These are phyloP conservation scores for Erythrobasidium hasegawianum DNA, from an alignment of 1,284 basidiomycete genomes.

Conservation along the genomic window DNA sequence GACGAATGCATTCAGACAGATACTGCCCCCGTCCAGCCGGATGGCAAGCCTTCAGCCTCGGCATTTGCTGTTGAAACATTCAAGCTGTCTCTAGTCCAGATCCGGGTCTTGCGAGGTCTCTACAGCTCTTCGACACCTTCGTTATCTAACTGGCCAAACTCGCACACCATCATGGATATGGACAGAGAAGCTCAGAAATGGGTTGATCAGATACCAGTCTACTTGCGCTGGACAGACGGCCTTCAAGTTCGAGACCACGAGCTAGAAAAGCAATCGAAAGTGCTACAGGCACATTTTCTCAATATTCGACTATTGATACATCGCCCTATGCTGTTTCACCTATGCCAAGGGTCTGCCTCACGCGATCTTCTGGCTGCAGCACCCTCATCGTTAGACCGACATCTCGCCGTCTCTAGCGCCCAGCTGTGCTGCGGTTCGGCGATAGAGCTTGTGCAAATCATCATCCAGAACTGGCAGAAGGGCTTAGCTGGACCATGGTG, in stretches of 20 bases:
- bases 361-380: neutral
- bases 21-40: neutral
- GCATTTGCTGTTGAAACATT: conserved; percentile 10
- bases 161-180: neutral
- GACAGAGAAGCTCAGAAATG: conserved; percentile 3
- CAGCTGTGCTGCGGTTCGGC: conserved; percentile 12
- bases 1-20: conserved; percentile 9
- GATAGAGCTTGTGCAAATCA: conserved; percentile 7
- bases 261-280: conserved; percentile 7
- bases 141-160: conserved; percentile 1
- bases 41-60: neutral
- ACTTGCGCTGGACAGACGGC: conserved; percentile 1
- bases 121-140: conserved; percentile 3
- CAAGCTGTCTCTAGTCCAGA: conserved; percentile 10
- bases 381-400: conserved; percentile 2
- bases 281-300: conserved; percentile 8
- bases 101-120: conserved; percentile 1
- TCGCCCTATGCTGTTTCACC: conserved; percentile 26
- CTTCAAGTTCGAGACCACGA: neutral
- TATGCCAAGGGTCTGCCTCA: conserved; percentile 10
- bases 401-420: conserved; percentile 10
- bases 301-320: conserved; percentile 10
- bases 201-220: neutral
- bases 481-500: conserved; percentile 22
- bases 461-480: conserved; percentile 1